These are phyloP conservation scores for Chamaenerion angustifolium DNA, from an alignment of 345 rosid species.

Conservation along the genomic window DNA sequence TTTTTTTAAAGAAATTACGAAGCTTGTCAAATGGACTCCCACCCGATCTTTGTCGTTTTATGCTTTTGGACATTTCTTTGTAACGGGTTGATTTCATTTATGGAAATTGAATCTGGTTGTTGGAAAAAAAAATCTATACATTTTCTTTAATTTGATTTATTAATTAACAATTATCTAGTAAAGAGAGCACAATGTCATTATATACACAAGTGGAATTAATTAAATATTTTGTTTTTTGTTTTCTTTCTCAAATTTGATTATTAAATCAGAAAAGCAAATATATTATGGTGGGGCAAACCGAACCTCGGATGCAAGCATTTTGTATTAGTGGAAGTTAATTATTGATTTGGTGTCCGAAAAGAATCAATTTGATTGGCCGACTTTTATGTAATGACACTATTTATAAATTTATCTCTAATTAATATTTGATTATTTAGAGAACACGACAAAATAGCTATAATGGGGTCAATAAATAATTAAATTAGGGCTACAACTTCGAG, in stretches of 20 bases:
- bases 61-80: too few species aligned
- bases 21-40: too few species aligned
- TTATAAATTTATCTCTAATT: constrained; percentile 5
- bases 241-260: neutral
- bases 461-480: neutral
- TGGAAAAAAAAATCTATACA: too few species aligned
- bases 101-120: too few species aligned
- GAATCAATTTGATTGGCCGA: constrained; percentile 7
- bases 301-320: constrained; percentile 7
- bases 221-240: neutral
- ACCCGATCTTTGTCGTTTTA: too few species aligned
- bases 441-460: constrained; percentile 6
- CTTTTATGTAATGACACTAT: constrained; percentile 7
- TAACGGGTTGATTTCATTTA: too few species aligned
- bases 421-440: constrained; percentile 6
- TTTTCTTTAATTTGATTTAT: too few species aligned
- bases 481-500: neutral
- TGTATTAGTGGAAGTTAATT: constrained; percentile 1
- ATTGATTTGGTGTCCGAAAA: constrained; percentile 7
- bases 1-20: too few species aligned
- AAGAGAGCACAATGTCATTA: neutral
- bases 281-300: neutral
- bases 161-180: neutral
- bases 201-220: constrained; percentile 1
- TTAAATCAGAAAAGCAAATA: neutral